Percentiles rank a stretch among this genome's conserved stretches.
phyloP scores from a whole-genome alignment of 805 yeast genomes.

The Barnettozyma vustinii region DNA sequence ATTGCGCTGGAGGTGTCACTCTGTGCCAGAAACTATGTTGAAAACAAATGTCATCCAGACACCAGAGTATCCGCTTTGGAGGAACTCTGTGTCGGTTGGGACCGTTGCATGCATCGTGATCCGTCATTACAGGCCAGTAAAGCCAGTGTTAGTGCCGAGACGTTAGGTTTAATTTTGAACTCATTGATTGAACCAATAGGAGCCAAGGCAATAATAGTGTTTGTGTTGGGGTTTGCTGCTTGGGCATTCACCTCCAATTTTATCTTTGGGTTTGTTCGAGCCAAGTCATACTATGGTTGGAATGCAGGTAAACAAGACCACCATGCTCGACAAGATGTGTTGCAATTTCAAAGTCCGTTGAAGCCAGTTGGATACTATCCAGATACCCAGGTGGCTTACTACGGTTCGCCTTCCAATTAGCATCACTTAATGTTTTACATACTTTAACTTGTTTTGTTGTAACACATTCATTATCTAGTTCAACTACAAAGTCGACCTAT shows the following conservation, averaged over 20 bases:
- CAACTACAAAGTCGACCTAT: background rate
- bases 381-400: background rate
- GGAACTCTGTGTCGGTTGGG: conserved; percentile 55
- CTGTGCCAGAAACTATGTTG: conserved; percentile 47
- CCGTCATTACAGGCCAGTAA: conserved; percentile 38
- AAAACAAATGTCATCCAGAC: conserved; percentile 53
- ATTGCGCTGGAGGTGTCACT: conserved; percentile 45
- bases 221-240: conserved; percentile 34
- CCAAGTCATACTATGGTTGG: conserved; percentile 37
- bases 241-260: conserved; percentile 57
- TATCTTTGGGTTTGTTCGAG: conserved; percentile 61
- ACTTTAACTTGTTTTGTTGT: background rate
- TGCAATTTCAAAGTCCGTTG: background rate
- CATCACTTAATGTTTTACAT: background rate
- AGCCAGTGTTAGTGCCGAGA: conserved; percentile 54
- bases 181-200: conserved; percentile 66
- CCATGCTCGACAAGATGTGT: background rate
- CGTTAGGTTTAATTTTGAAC: conserved; percentile 56
- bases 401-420: background rate
- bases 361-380: background rate
- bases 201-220: conserved; percentile 46
- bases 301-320: conserved; percentile 4
- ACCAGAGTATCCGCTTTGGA: conserved; percentile 54
- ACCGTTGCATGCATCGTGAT: conserved; percentile 59
- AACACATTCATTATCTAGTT: background rate